These are phyloP conservation scores for Venturia effusa DNA, from an alignment of 2,329 filamentous ascomycete genomes.

Conservation along the genomic window DNA sequence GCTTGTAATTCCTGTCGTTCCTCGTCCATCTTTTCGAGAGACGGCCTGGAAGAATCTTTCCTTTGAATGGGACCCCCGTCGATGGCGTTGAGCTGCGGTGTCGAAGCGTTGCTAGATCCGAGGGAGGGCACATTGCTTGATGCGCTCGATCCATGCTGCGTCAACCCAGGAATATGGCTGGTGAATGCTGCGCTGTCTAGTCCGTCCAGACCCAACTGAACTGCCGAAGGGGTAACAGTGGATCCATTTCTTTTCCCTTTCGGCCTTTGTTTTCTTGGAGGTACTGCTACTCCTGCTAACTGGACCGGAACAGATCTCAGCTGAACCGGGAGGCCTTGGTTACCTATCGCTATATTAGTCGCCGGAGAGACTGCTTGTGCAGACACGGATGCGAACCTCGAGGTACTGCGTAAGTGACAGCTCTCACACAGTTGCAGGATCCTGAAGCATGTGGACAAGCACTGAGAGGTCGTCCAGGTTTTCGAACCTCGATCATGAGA, in stretches of 20 bases:
- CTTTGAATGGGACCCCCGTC: background rate
- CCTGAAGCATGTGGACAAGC: conserved; percentile 56
- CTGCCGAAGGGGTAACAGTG: conserved; percentile 1
- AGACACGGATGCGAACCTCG: conserved; percentile 17
- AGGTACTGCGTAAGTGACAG: conserved; percentile 42
- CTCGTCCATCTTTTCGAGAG: background rate
- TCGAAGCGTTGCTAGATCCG: conserved; percentile 8
- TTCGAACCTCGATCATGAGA: conserved; percentile 59
- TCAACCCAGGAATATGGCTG: background rate
- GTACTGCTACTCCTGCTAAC: background rate
- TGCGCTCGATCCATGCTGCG: conserved; percentile 1
- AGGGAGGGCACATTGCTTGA: conserved; percentile 10
- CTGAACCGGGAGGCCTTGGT: too few relatives aligned
- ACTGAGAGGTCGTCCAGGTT: conserved; percentile 60
- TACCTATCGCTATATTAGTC: background rate
- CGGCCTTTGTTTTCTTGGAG: conserved; percentile 6
- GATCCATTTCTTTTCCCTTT: background rate
- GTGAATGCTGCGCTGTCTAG: conserved; percentile 1
- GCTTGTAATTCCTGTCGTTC: background rate
- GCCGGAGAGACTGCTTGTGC: background rate
- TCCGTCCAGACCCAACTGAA: conserved; percentile 1
- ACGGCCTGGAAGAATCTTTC: background rate
- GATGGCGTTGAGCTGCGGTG: conserved; percentile 8
- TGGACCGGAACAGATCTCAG: conserved; percentile 16
- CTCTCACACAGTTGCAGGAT: conserved; percentile 50